Conservation (phyloP, 1,284 basidiomycete species). For the Naganishia sp. region DNA sequence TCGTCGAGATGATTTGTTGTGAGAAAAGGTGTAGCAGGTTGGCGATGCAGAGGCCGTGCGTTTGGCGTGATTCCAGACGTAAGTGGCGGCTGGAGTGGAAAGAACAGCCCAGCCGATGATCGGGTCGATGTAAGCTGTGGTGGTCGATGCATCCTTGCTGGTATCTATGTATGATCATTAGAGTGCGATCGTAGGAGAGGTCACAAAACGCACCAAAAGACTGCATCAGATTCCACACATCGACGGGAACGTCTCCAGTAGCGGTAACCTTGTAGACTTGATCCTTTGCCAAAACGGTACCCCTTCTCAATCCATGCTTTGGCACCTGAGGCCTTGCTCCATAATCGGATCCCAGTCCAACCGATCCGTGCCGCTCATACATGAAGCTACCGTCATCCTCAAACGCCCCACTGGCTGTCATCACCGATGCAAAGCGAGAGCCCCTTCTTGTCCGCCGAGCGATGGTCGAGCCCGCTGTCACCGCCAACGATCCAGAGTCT, state of each 20-base stretch:
- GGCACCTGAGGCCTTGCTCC: not conserved
- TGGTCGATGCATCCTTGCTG: conserved; percentile 3
- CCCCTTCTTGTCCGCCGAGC: not conserved
- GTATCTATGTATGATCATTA: not conserved
- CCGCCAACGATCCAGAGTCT: not conserved
- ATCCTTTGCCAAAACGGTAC: conserved; percentile 27
- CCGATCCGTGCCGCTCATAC: conserved; percentile 12
- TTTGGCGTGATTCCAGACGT: conserved; percentile 32
- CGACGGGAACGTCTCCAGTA: conserved; percentile 25
- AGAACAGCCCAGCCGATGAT: conserved; percentile 18
- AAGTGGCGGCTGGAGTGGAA: conserved; percentile 11
- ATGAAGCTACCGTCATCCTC: not conserved
- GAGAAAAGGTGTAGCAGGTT: conserved; percentile 31
- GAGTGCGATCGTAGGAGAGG: not conserved
- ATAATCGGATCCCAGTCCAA: conserved; percentile 1
- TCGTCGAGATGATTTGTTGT: conserved; percentile 7
- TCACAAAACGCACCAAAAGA: not conserved
- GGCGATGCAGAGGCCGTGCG: conserved; percentile 20
- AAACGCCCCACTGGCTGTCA: not conserved
- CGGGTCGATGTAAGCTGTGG: conserved; percentile 19
- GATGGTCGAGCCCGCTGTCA: not conserved
- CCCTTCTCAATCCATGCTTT: conserved; percentile 16
- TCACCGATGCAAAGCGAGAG: conserved; percentile 10
- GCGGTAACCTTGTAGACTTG: conserved; percentile 11
- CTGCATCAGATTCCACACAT: conserved; percentile 18